Conservation (phyloP, 2,329 filamentous ascomycete genomes). For the Sordariomycetes sp. region DNA sequence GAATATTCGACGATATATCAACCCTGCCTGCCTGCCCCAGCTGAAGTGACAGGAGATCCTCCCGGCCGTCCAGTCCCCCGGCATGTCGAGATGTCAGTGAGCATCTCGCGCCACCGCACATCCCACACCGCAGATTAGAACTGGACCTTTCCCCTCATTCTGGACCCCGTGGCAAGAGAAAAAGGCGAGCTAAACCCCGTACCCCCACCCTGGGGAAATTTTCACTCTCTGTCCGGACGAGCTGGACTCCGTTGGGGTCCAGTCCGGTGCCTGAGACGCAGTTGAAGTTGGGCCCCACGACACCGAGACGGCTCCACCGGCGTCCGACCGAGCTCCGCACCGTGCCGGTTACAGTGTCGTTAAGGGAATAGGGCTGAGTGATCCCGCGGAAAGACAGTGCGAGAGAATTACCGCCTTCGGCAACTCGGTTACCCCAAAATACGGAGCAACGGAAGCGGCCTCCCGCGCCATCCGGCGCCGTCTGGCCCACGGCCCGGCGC, state of each 20-base stretch:
- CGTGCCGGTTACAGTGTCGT: neutral
- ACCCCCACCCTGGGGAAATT: neutral
- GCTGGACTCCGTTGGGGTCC: neutral
- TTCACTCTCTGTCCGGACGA: neutral
- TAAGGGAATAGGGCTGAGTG: neutral
- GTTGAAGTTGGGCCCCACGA: neutral
- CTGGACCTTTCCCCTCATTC: too few relatives aligned
- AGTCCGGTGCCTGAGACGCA: neutral
- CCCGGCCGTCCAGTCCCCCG: too few relatives aligned
- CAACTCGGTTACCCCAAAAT: neutral
- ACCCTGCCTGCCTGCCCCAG: too few relatives aligned
- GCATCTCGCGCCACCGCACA: too few relatives aligned
- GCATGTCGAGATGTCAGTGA: too few relatives aligned
- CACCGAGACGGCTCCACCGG: neutral
- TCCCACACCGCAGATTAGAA: too few relatives aligned
- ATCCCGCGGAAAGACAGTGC: neutral
- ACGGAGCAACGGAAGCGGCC: neutral
- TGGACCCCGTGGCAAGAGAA: too few relatives aligned
- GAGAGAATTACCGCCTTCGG: neutral
- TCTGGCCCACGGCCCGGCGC: neutral
- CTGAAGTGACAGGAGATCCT: too few relatives aligned
- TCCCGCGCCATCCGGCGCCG: neutral
- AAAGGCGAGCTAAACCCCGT: too few relatives aligned
- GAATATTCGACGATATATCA: too few relatives aligned
- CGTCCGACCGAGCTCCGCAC: neutral